Conservation (phyloP, 805 yeast genomes). For the Saccharomyces mikatae region DNA sequence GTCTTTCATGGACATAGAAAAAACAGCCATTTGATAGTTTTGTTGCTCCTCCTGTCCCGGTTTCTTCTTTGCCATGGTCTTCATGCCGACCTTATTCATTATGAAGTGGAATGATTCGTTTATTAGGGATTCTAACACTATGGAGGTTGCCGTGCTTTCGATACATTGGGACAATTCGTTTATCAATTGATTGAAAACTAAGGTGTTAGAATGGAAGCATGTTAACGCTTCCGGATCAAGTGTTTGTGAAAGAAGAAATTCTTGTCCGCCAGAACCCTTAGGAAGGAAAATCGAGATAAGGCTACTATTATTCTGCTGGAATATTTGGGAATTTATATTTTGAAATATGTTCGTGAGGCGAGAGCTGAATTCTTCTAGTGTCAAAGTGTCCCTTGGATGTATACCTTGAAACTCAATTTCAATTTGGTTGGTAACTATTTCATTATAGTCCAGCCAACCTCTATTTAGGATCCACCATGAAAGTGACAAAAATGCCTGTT, state of each 20-base stretch:
- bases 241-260: slow-evolving; percentile 48
- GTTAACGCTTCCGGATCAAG: slow-evolving; percentile 36
- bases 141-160: slow-evolving; percentile 22
- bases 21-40: slow-evolving; percentile 23
- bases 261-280: slow-evolving; percentile 36
- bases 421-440: slow-evolving; percentile 49
- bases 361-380: slow-evolving; percentile 50
- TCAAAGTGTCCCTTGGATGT: slow-evolving; percentile 66
- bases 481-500: slow-evolving; percentile 75
- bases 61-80: slow-evolving; percentile 13
- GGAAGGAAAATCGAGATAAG: slow-evolving; percentile 39
- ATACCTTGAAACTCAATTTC: slow-evolving; percentile 50
- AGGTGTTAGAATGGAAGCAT: slow-evolving; percentile 21
- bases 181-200: slow-evolving; percentile 32
- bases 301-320: slow-evolving; percentile 20
- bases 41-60: slow-evolving; percentile 1
- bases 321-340: slow-evolving; percentile 25
- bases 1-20: slow-evolving; percentile 26
- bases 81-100: slow-evolving; percentile 19
- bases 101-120: slow-evolving; percentile 26
- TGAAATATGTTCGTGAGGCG: slow-evolving; percentile 33
- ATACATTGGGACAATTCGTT: slow-evolving; percentile 41
- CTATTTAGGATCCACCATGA: slow-evolving; percentile 91
- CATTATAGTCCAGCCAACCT: slow-evolving; percentile 62
- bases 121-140: slow-evolving; percentile 23